Evolutionary conservation across 2,329 filamentous ascomycete genomes (phyloP), one percentile per base, ranked within the genome.

Genomic region (Nemania abortiva): DNA sequence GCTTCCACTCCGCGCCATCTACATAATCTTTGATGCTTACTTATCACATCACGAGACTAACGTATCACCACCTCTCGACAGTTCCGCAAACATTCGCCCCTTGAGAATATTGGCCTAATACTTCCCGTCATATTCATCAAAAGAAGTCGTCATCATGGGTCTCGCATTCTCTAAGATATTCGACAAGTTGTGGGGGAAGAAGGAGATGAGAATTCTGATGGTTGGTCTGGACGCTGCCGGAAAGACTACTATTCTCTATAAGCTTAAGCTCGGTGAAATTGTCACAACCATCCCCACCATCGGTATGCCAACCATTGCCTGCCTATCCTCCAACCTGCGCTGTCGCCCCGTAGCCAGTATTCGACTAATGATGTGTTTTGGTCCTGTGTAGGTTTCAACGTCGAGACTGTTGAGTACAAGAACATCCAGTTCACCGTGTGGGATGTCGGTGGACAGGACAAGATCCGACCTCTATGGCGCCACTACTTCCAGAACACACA

Each of bases 201-300:
- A 98, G 91, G 96, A 99, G 91, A 99, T 99, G 96, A 91, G 96
- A 89, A 98, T 99, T 87, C 85, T 99, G 85, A 99, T 99, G 96
- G 95, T 99, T 79, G 96, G 96, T 90, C 91, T 99, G 80, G 96
- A 99, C 85, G 96, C 96, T 80, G 96, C 96, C 84, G 96, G 96
- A 92, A 99, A 99, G 90, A 99, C 96, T 81, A 99, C 96, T 79
- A 99, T 99, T 82, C 91, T 99, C 78, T 99, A 99, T 89, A 99
- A 99, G 90, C 91, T 99, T 84, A 99, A 99, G 90, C 93, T 99
- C 81, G 95, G 96, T 86, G 92, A 98, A 88, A 96, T 97, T 82
- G 96, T 98, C 83, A 98, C 96, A 81, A 99, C 96, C 77, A 99
- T 99, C 81, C 96, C 96, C 77, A 99, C 96, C 81, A 97, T 98